Evolutionary conservation across 768 basidiomycete species (phyloP), one percentile per base, ranked within the genome.

Genomic region (Termitomyces titanicus): DNA sequence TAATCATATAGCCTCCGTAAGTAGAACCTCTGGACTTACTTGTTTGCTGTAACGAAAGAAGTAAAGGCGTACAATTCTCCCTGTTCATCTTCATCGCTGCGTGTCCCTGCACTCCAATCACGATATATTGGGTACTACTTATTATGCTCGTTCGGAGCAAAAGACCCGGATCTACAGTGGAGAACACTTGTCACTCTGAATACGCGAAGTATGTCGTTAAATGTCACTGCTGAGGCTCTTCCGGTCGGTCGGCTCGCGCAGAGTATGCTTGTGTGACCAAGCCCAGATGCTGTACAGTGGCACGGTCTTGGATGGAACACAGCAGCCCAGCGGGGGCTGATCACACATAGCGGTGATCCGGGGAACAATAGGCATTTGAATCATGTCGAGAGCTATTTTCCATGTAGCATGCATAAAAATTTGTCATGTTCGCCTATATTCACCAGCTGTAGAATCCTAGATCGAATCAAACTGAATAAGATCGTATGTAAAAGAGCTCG

Each of bases 181-280:
- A 79, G 39, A 80, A 73, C 46, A 65, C 68, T 27, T 72, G 68
- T 54, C 79, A 70, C 62, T 80, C 80, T 27, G 74, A 71, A 59
- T 80, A 76, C 38, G 77, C 74, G 63, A 80, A 81, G 63, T 81
- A 81, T 24, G 79, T 78, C 47, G 84, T 85, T 54, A 86, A 71
- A 66, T 86, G 86, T 83, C 83, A n/a, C n/a, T n/a, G n/a, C 63
- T 80, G 75, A 45, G 81, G 80, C 57, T 68, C 73, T 6, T 73
- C 67, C 53, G 75, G 74, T 20, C 74, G 73, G 50, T 74, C 68
- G 40, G 74, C 81, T 77, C 79, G 84, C 22, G 82, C 84, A 17
- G 84, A 86, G 65, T 88, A 88, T n/a, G 85, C 83, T 64, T 86
- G 85, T 66, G 86, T 86, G 51, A 86, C 8, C 0, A n/a, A n/a